These are phyloP conservation scores for Cutaneotrichosporon mucoides DNA, from an alignment of 1,284 basidiomycete genomes.

Conservation along the genomic window DNA sequence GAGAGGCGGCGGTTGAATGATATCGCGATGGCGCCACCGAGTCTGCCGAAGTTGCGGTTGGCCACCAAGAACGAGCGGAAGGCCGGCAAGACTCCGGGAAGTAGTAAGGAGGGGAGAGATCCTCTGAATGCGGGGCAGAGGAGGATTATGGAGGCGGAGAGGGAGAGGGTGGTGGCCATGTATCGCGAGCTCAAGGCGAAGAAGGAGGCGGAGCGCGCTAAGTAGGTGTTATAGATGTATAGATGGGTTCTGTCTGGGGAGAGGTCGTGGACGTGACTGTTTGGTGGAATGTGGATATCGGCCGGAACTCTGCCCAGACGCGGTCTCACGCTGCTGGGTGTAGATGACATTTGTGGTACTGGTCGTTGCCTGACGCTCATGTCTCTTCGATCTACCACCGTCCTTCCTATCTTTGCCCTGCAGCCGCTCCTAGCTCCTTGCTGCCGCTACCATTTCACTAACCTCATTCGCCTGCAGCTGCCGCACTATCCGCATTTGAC, in stretches of 20 bases:
- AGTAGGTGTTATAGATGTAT: constrained; percentile 3
- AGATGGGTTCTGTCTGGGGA: not conserved
- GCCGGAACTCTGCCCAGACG: too few species aligned
- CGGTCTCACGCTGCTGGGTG: too few species aligned
- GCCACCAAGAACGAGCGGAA: not conserved
- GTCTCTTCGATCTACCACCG: too few species aligned
- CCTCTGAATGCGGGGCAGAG: constrained; percentile 43
- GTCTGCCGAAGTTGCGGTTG: constrained; percentile 20
- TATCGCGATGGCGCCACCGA: constrained; percentile 28
- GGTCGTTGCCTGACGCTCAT: too few species aligned
- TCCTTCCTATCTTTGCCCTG: too few species aligned
- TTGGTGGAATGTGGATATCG: too few species aligned
- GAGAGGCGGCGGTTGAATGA: constrained; percentile 21
- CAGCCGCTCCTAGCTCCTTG: too few species aligned
- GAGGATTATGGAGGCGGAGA: constrained; percentile 43
- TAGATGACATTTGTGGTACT: too few species aligned
- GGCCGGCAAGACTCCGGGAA: not conserved
- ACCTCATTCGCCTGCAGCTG: too few species aligned
- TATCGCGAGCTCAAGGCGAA: constrained; percentile 32
- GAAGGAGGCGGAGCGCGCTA: constrained; percentile 14
- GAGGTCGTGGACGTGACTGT: too few species aligned
- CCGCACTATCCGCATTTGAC: too few species aligned
- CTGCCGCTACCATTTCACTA: too few species aligned
- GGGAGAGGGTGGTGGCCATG: constrained; percentile 39
- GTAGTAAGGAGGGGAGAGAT: constrained; percentile 11